These are phyloP conservation scores for Colletotrichum spaethianum DNA, from an alignment of 2,329 filamentous ascomycete species.

Conservation along the genomic window DNA sequence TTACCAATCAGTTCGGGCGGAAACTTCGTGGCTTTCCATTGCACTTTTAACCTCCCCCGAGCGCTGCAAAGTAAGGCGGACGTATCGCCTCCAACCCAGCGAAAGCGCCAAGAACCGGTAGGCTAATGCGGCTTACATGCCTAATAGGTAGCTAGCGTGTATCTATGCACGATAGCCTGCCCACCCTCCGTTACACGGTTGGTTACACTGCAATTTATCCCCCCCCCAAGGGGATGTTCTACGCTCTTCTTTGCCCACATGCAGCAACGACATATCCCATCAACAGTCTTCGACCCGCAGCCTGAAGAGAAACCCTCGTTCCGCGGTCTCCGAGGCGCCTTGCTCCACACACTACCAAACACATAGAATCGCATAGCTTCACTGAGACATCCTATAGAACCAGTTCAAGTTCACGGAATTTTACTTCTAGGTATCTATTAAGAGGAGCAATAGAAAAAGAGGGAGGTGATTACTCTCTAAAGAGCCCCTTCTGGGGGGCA, in stretches of 20 bases:
- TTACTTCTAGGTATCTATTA: slow-evolving; percentile 21
- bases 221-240: not conserved
- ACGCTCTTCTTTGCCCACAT: too few species aligned
- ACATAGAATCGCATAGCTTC: not conserved
- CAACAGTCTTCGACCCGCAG: not conserved
- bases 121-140: too few species aligned
- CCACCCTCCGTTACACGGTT: too few species aligned
- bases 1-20: too few species aligned
- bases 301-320: not conserved
- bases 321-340: not conserved
- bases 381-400: not conserved
- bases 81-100: not conserved
- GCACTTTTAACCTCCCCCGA: not conserved
- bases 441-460: slow-evolving; percentile 2
- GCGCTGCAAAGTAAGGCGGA: not conserved
- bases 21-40: not conserved
- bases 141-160: too few species aligned
- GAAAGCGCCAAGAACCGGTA: too few species aligned
- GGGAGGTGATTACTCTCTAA: not conserved
- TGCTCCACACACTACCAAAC: too few species aligned
- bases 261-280: not conserved
- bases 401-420: not conserved
- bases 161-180: too few species aligned
- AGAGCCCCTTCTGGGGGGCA: not conserved
- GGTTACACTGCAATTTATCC: not conserved